Percentiles rank a stretch among this genome's conserved stretches.
Conservation (phyloP, 2,329 filamentous ascomycete genomes). For the Epichloe sylvatica region DNA sequence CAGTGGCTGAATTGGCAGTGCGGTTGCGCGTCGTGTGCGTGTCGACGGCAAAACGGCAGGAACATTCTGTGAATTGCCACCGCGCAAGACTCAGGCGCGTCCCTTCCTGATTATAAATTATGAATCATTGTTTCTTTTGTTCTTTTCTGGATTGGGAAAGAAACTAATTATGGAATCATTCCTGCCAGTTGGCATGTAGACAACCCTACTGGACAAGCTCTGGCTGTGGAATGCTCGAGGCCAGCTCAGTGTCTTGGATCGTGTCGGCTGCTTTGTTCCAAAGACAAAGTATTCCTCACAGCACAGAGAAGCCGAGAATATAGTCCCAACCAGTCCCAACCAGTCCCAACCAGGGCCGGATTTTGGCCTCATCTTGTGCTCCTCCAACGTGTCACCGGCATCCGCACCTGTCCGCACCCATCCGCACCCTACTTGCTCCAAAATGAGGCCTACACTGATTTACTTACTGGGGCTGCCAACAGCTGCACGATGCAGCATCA, state of each 20-base stretch:
- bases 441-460: constrained; percentile 1
- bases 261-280: not conserved
- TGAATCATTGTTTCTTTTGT: not conserved
- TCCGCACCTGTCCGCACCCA: not conserved
- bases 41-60: too few relatives aligned
- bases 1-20: too few relatives aligned
- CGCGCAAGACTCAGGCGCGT: too few relatives aligned
- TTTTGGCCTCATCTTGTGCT: not conserved
- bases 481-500: constrained; percentile 7
- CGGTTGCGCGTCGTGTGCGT: too few relatives aligned
- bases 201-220: not conserved
- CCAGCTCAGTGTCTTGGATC: not conserved
- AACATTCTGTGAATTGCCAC: too few relatives aligned
- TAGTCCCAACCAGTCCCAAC: not conserved
- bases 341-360: too few relatives aligned
- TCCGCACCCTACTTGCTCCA: not conserved
- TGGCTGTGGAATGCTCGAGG: not conserved
- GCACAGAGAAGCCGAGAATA: not conserved
- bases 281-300: not conserved
- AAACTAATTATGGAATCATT: too few relatives aligned
- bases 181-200: too few relatives aligned
- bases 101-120: too few relatives aligned
- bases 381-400: not conserved
- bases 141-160: not conserved
- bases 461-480: constrained; percentile 4